Evolutionary conservation across 352 stramenopile species (phyloP).

Genomic region (Thalassiosira mediterranea): DNA sequence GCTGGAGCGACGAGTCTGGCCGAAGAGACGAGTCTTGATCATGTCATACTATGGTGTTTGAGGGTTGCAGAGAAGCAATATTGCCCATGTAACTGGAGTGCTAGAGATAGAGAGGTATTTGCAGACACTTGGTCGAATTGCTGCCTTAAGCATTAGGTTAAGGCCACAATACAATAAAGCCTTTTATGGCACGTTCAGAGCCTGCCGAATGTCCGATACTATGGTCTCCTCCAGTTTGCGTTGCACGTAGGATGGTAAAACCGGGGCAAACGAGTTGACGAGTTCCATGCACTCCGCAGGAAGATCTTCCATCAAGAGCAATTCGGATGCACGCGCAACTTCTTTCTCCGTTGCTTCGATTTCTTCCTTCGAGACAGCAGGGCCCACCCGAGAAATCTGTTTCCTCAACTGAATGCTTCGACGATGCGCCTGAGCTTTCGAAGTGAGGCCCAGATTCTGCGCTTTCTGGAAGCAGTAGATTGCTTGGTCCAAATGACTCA

Average conservation of each 20-base stretch:
- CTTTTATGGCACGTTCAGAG: no score
- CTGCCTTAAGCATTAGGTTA: no score
- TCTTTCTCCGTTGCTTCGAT: slow-evolving; percentile 14
- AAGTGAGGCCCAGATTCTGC: slow-evolving; percentile 22
- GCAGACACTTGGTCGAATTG: no score
- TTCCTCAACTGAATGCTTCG: slow-evolving; percentile 25
- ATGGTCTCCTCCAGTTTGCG: slow-evolving; percentile 23
- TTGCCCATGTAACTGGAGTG: no score
- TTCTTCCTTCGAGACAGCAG: neutral
- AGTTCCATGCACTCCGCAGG: slow-evolving; percentile 20
- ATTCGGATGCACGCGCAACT: slow-evolving; percentile 3
- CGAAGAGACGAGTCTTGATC: no score
- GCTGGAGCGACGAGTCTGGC: no score
- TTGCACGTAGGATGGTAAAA: slow-evolving; percentile 29
- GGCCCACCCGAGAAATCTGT: neutral
- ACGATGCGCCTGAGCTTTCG: slow-evolving; percentile 35
- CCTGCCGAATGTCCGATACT: slow-evolving; percentile 15
- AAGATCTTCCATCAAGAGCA: slow-evolving; percentile 25
- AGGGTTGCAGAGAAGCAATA: no score
- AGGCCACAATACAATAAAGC: no score
- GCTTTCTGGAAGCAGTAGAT: slow-evolving; percentile 61
- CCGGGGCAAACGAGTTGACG: slow-evolving; percentile 13
- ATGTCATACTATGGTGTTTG: no score
- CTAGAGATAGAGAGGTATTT: no score
- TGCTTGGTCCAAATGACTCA: slow-evolving; percentile 37